These are phyloP conservation scores for Trebouxia sp. DNA, from an alignment of 139 green algal species.

Conservation along the genomic window DNA sequence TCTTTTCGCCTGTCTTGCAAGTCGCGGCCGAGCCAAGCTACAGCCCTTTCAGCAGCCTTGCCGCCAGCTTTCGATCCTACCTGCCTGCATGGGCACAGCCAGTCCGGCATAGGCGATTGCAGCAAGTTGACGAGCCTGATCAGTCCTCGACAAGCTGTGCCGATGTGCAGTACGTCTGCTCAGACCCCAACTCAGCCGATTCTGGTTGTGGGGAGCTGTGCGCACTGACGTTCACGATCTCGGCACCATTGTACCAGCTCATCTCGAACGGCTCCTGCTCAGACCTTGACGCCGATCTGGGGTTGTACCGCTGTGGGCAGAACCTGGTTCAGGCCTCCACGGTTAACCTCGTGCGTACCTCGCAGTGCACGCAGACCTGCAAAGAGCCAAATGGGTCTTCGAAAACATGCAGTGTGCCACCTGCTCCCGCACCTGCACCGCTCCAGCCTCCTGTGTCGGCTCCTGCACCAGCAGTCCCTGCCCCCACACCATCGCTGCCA, in stretches of 20 bases:
- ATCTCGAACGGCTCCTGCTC: slow-evolving; percentile 13
- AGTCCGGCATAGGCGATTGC: slow-evolving; percentile 11
- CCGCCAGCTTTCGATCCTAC: slow-evolving; percentile 6
- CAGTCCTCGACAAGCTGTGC: slow-evolving; percentile 7
- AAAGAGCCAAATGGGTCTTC: neutral
- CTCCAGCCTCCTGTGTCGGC: no score
- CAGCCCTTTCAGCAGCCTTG: slow-evolving; percentile 1
- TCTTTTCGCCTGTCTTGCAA: slow-evolving; percentile 4
- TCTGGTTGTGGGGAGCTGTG: slow-evolving; percentile 16
- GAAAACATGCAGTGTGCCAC: neutral
- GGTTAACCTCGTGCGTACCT: neutral
- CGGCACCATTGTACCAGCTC: slow-evolving; percentile 5
- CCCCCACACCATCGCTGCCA: neutral
- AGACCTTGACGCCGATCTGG: slow-evolving; percentile 12
- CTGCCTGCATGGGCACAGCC: neutral
- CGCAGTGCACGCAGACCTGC: slow-evolving; percentile 13
- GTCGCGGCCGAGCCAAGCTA: slow-evolving; percentile 11
- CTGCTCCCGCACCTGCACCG: neutral
- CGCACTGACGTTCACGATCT: slow-evolving; percentile 7
- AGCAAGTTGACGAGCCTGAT: slow-evolving; percentile 15
- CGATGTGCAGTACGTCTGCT: slow-evolving; percentile 18
- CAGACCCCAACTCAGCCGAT: slow-evolving; percentile 6
- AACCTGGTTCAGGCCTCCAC: slow-evolving; percentile 14
- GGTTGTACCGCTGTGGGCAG: neutral
- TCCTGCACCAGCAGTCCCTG: neutral